Evolutionary conservation across 139 green algal species (phyloP), one percentile per base, ranked within the genome.

Genomic region (Closterium sp.): DNA sequence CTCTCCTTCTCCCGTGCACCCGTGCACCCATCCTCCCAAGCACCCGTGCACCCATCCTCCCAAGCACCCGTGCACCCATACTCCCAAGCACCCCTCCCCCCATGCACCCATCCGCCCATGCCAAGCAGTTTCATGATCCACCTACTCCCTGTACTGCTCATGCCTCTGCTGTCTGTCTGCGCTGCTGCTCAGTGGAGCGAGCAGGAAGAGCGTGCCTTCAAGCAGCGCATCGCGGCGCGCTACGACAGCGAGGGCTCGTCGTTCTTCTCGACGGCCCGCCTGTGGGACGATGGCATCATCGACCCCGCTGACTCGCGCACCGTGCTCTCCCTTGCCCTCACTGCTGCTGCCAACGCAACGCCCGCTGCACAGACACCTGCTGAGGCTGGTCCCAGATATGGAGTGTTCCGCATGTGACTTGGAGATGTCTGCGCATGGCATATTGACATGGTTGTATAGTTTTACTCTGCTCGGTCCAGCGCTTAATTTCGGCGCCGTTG

Each of bases 271-370:
- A 97, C 90, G 23, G 97, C 97, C 4, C 92, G 97, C 28, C 94
- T 99, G 86, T 99, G 97, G 97, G 97, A 99, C 90, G 97, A 99
- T 90, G 97, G 97, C 19, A 95, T 98, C 32, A 98, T 99, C 43
- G 96, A 97, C 88, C 97, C 97, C 31, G 96, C 94, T 31, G 97
- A 98, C 93, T 98, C 97, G 0, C 91, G 97, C 1, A 90, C 92
- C 16, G 97, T 98, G 87, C 93, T 98, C 84, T 95, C 95, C 12
- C 91, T 98, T 43, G 92, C 91, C 34, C 91, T 98, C 23, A 97
- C 97, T 0, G 95, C 96, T 0, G 34, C 94, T 34, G 91, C 96
- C 76, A 87, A 83, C 28, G 83, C 21, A 21, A 34, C 33, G 0
- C n/a, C 84, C 6, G 0, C 5, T 10, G 31, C n/a, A 10, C 85